phyloP scores from a whole-genome alignment of 768 basidiomycete species.

The Tricholoma matsutake region DNA sequence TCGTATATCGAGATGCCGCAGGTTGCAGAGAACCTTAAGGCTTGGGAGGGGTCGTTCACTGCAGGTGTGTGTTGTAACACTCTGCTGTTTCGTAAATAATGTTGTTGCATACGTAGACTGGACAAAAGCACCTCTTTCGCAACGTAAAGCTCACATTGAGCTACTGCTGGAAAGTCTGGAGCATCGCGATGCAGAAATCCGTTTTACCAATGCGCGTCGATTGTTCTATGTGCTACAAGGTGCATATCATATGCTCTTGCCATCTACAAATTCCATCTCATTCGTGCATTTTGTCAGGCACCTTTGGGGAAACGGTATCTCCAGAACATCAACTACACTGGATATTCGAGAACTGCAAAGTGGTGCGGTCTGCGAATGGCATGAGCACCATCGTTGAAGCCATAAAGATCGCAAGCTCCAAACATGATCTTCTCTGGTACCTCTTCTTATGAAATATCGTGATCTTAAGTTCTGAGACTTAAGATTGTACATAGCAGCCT shows the following conservation, averaged over 20 bases:
- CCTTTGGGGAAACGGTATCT: constrained; percentile 86
- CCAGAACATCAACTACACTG: constrained; percentile 95
- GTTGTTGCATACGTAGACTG: constrained; percentile 51
- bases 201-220: constrained; percentile 83
- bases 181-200: constrained; percentile 77
- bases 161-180: constrained; percentile 84
- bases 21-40: constrained; percentile 80
- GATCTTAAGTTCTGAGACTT: neutral
- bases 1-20: constrained; percentile 95
- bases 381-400: constrained; percentile 80
- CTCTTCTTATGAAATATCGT: neutral
- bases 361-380: constrained; percentile 81
- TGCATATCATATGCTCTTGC: constrained; percentile 26
- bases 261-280: neutral
- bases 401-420: constrained; percentile 84
- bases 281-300: constrained; percentile 45
- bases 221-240: constrained; percentile 94
- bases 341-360: constrained; percentile 91
- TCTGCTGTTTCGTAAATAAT: constrained; percentile 4
- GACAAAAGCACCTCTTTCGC: constrained; percentile 61
- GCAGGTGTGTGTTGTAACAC: constrained; percentile 50
- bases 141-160: constrained; percentile 73
- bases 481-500: constrained; percentile 53
- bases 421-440: constrained; percentile 82
- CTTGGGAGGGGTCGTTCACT: constrained; percentile 82